A percentile compares a stretch with the other conserved stretches of the same genome.
Conservation (phyloP, 805 yeast genomes). For the Yamadazyma insecticola region DNA sequence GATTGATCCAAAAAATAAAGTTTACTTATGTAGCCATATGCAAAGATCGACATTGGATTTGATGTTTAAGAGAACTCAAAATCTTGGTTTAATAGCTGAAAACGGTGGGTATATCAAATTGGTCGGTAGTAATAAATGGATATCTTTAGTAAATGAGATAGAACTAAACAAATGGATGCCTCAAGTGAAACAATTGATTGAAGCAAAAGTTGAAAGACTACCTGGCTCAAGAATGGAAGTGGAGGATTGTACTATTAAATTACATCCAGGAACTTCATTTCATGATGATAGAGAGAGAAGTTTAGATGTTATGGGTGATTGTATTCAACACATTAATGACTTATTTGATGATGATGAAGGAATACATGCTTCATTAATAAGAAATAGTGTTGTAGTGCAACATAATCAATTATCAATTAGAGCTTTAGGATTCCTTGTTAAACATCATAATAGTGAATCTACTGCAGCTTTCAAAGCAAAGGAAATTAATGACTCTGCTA, state of each 20-base stretch:
- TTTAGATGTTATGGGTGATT: conserved; percentile 70
- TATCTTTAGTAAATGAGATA: conserved; percentile 50
- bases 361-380: conserved; percentile 74
- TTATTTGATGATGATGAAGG: conserved; percentile 45
- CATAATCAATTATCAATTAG: conserved; percentile 54
- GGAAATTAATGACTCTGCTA: conserved; percentile 8
- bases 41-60: conserved; percentile 63
- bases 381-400: conserved; percentile 68
- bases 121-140: conserved; percentile 53
- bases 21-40: conserved; percentile 67
- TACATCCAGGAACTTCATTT: conserved; percentile 68
- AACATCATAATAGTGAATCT: conserved; percentile 24
- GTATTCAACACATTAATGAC: conserved; percentile 79
- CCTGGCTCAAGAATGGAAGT: conserved; percentile 73
- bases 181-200: conserved; percentile 50
- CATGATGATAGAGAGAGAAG: conserved; percentile 61
- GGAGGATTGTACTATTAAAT: conserved; percentile 71
- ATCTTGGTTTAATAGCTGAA: conserved; percentile 83
- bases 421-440: conserved; percentile 51
- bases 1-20: conserved; percentile 54
- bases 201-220: conserved; percentile 65
- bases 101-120: conserved; percentile 76
- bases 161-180: conserved; percentile 54
- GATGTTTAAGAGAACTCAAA: conserved; percentile 60
- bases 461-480: conserved; percentile 22